Conservation (phyloP, 2,329 filamentous ascomycete genomes). For the Macrophomina phaseolina region DNA sequence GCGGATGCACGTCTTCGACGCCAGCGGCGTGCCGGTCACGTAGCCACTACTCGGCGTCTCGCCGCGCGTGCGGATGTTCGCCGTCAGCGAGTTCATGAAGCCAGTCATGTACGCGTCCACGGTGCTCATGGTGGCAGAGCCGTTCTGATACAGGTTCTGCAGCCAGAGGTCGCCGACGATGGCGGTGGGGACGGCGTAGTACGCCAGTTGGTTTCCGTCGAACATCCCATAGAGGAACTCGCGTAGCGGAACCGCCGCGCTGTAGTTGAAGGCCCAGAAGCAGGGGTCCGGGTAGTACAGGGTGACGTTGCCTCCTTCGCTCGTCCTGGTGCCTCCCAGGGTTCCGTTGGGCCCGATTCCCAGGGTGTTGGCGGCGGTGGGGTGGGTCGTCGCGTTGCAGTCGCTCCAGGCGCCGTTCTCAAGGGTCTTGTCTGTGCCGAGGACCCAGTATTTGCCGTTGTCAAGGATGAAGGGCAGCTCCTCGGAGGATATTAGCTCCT, state of each 20-base stretch:
- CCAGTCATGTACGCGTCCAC: background rate
- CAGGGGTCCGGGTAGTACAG: constrained; percentile 1
- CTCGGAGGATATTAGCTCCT: background rate
- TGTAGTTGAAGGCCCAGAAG: constrained; percentile 1
- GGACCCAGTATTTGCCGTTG: constrained; percentile 1
- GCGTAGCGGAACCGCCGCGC: background rate
- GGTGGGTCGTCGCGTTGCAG: background rate
- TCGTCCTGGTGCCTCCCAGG: too few relatives aligned
- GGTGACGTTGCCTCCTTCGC: too few relatives aligned
- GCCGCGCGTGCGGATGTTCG: background rate
- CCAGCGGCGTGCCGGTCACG: background rate
- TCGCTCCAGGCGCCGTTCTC: background rate
- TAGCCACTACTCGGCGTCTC: background rate
- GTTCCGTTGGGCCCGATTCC: background rate
- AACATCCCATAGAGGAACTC: background rate
- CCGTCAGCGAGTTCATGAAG: background rate
- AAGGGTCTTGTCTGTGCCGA: background rate
- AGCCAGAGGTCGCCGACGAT: background rate
- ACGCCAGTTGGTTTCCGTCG: background rate
- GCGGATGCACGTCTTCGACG: background rate
- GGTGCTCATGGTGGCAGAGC: background rate
- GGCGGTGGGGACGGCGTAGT: background rate
- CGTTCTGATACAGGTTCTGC: constrained; percentile 1
- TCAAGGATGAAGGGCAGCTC: background rate
- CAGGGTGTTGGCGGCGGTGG: background rate